These are phyloP conservation scores for Inga laurina DNA, from an alignment of 306 rosid species.

Conservation along the genomic window DNA sequence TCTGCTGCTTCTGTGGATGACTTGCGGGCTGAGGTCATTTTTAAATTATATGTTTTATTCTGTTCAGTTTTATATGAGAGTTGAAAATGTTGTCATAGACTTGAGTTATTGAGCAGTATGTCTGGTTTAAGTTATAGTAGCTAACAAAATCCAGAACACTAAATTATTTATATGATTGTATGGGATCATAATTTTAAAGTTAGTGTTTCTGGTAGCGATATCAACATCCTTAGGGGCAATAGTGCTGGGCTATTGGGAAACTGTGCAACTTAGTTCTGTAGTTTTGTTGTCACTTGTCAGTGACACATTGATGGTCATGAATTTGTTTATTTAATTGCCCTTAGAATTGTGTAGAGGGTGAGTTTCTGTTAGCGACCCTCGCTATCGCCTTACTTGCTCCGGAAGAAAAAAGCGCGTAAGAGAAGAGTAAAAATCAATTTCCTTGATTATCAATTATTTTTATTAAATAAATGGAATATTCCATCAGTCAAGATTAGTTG, in stretches of 20 bases:
- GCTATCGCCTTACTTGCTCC: too few species aligned
- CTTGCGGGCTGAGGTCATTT: conserved; percentile 82
- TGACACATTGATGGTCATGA: conserved; percentile 1
- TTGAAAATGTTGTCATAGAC: conserved; percentile 15
- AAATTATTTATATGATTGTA: neutral
- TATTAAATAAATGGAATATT: too few species aligned
- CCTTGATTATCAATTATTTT: too few species aligned
- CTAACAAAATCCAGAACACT: neutral
- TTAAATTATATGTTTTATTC: neutral
- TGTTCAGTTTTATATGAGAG: conserved; percentile 3
- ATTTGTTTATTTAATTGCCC: neutral
- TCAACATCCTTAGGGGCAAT: conserved; percentile 1
- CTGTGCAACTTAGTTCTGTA: neutral
- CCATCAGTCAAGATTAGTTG: too few species aligned
- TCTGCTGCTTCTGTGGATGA: conserved; percentile 97
- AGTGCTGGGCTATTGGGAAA: neutral
- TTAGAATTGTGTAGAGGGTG: neutral
- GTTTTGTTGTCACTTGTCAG: neutral
- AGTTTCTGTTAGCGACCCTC: too few species aligned
- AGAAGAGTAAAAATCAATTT: too few species aligned
- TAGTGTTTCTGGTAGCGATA: conserved; percentile 8
- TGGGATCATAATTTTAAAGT: neutral
- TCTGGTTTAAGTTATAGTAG: neutral
- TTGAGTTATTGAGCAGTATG: neutral
- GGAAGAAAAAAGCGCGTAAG: too few species aligned